Base-by-base conservation (phyloP, 306 rosid species). In the Cucumis hystrix region DNA sequence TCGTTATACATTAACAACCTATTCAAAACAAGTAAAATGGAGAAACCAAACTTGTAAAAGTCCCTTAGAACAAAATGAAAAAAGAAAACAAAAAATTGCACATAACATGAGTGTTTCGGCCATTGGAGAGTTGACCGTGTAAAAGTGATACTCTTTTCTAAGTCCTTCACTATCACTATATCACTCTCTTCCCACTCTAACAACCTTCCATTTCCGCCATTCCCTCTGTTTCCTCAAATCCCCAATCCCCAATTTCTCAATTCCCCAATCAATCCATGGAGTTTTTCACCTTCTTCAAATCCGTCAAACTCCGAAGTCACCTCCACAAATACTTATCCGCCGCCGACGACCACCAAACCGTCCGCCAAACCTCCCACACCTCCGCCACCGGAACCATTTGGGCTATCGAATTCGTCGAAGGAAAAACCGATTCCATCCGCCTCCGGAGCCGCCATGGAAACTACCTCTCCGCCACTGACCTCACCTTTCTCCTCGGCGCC, bases 391-490 rank as follows among this genome's bases (percentile, higher is more conserved):
- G 74, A 5, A 91, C 92, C 1, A 72, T 83, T 5, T 95, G 98
- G 98, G 5, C 43, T 2, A 85, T 95, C 2, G 98, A 95, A 79
- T 54, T 65, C 11, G 93, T 89, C 0, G 78, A 92, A 11, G 85
- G 78, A 3, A 86, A 90, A 76, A 25, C 79, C 80, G 89, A 85
- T 82, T 71, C 90, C 8, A 78, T 95, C 54, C 97, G 97, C 16
- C 92, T 95, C 79, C 92, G 87, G 78, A 87, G 91, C 87, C 85
- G 85, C 83, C 83, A 85, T 66, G 93, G 93, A 7, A 88, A 82
- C 62, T 95, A 95, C 82, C 92, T 95, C 47, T 92, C 97, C 1
- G 91, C 97, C 54, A 83, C 99, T 0, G 86, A 84, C 84, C 77
- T 81, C 2, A 85, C 84, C 1, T 92, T 83, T 56, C 77, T 92